Evolutionary conservation across 345 rosid genomes (phyloP).

Genomic region (Hirschfeldia incana): DNA sequence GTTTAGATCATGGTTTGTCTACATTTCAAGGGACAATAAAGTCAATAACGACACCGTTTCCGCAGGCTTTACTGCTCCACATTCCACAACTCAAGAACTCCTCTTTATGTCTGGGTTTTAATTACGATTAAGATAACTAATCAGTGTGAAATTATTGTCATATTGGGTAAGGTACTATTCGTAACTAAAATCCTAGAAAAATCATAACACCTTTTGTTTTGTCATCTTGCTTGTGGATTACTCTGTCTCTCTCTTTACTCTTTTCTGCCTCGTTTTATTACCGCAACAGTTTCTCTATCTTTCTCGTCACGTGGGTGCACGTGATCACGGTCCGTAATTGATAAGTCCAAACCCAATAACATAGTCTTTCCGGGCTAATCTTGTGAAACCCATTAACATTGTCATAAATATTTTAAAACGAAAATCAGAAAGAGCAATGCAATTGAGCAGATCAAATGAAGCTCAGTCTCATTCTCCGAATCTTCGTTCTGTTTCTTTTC

Average conservation of each 20-base stretch:
- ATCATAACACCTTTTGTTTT: not conserved
- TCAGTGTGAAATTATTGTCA: slow-evolving; percentile 29
- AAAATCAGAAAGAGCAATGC: no score
- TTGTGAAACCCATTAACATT: slow-evolving; percentile 3
- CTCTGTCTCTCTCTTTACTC: slow-evolving; percentile 18
- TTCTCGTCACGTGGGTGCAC: slow-evolving; percentile 24
- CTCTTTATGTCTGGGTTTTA: not conserved
- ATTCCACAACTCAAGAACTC: not conserved
- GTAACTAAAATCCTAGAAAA: not conserved
- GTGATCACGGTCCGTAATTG: slow-evolving; percentile 2
- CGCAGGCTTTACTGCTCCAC: slow-evolving; percentile 28
- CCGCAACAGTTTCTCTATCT: slow-evolving; percentile 27
- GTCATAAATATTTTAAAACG: no score
- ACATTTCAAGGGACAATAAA: slow-evolving; percentile 27
- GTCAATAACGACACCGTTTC: slow-evolving; percentile 24
- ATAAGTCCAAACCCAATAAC: not conserved
- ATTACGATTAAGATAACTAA: slow-evolving; percentile 28
- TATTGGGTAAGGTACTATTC: slow-evolving; percentile 5
- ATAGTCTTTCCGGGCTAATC: not conserved
- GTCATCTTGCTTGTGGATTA: slow-evolving; percentile 28
- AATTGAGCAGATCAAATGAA: no score
- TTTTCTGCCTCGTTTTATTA: slow-evolving; percentile 25
- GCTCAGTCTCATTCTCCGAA: no score
- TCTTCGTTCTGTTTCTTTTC: slow-evolving; percentile 55
- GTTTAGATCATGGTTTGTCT: slow-evolving; percentile 27